These are phyloP conservation scores for Scleromitrula shiraiana DNA, from an alignment of 2,329 filamentous ascomycete species.

Conservation along the genomic window DNA sequence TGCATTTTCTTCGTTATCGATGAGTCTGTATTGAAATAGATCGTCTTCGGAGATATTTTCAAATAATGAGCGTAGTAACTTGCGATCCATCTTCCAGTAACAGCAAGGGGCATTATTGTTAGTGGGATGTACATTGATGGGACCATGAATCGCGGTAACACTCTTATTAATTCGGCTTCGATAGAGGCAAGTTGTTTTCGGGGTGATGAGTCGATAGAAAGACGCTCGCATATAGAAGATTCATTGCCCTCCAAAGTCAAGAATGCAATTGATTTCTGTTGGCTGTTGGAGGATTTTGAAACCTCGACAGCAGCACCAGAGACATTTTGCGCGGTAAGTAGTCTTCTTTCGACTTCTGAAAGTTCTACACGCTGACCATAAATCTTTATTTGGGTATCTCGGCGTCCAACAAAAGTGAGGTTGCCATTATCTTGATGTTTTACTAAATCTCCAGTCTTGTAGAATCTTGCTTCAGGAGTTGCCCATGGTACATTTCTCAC, in stretches of 20 bases:
- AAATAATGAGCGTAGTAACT: background rate
- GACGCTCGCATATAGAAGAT: background rate
- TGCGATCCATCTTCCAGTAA: background rate
- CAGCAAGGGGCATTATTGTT: background rate
- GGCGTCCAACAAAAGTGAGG: conserved; percentile 51
- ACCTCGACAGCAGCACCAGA: background rate
- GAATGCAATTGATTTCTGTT: background rate
- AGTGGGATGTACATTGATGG: background rate
- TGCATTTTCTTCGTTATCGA: no score
- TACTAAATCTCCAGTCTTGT: conserved; percentile 53
- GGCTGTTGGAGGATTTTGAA: background rate
- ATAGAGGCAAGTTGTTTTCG: no score
- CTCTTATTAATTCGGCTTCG: background rate
- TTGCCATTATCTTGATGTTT: conserved; percentile 39
- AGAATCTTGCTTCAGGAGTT: conserved; percentile 35
- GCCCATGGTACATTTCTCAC: conserved; percentile 46
- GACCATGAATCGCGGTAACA: background rate
- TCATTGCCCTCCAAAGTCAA: background rate
- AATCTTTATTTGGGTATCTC: conserved; percentile 59
- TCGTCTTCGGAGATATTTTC: background rate
- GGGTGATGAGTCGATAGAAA: no score
- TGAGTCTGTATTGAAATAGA: background rate
- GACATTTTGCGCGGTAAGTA: background rate
- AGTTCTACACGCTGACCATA: conserved; percentile 57
- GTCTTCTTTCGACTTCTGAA: conserved; percentile 37